Evolutionary conservation across 164 flowering plant genomes (phyloP).

Genomic region (Macadamia tetraphylla): DNA sequence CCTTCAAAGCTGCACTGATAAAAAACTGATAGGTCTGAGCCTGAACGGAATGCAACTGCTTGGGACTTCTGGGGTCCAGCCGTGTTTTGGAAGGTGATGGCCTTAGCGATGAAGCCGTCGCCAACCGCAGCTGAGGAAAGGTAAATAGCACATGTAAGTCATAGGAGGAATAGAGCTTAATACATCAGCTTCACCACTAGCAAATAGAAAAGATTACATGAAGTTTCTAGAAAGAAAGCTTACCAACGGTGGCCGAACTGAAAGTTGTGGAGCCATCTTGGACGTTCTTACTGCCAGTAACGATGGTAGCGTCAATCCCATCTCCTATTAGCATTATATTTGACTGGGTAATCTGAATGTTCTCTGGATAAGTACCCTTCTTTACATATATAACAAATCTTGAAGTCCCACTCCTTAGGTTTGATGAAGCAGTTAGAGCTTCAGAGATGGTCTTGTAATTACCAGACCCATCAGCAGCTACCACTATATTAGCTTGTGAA

Average conservation of each 20-base stretch:
- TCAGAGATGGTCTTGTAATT: conserved; percentile 48
- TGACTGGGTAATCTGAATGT: conserved; percentile 35
- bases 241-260: conserved; percentile 67
- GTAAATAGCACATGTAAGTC: background rate
- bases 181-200: too few species aligned
- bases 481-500: conserved; percentile 40
- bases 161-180: too few species aligned
- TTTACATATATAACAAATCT: conserved; percentile 16
- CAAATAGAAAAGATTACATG: too few species aligned
- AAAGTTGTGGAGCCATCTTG: conserved; percentile 59
- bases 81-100: conserved; percentile 54
- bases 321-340: conserved; percentile 65
- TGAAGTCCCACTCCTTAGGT: conserved; percentile 15
- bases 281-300: conserved; percentile 39
- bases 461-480: conserved; percentile 67
- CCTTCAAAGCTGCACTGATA: conserved; percentile 53
- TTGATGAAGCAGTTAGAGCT: conserved; percentile 34
- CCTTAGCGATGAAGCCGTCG: conserved; percentile 45
- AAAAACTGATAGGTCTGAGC: conserved; percentile 43
- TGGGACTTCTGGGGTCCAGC: conserved; percentile 60
- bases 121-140: conserved; percentile 35
- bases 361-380: conserved; percentile 21
- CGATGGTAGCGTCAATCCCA: conserved; percentile 52
- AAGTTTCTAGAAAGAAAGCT: conserved; percentile 5
- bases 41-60: conserved; percentile 54